Evolutionary conservation across 208 protist genomes (phyloP).

Genomic region (Trypanosoma boissoni): DNA sequence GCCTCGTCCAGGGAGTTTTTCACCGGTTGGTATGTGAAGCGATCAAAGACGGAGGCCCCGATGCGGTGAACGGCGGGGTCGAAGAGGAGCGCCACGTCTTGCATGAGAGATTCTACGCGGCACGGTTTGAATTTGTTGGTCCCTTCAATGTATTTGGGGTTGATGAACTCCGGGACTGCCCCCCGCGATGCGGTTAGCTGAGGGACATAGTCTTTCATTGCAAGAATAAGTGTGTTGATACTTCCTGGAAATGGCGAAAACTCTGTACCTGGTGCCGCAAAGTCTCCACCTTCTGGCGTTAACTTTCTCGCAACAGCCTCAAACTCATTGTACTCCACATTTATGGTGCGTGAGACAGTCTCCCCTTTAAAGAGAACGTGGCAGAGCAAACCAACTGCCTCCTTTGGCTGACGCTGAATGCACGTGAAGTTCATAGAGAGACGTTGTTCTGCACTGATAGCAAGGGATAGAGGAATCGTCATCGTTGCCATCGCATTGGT

Average conservation of each 20-base stretch:
- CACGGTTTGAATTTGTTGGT: slow-evolving; percentile 71
- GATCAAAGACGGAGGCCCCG: slow-evolving; percentile 67
- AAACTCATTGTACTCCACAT: slow-evolving; percentile 88
- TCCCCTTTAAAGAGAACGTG: slow-evolving; percentile 18
- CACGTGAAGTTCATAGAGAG: slow-evolving; percentile 91
- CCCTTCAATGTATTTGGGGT: slow-evolving; percentile 89
- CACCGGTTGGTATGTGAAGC: slow-evolving; percentile 80
- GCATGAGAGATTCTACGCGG: slow-evolving; percentile 90
- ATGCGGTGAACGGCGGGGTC: slow-evolving; percentile 45
- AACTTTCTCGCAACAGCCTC: slow-evolving; percentile 47
- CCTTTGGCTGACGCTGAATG: slow-evolving; percentile 79
- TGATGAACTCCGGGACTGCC: slow-evolving; percentile 93
- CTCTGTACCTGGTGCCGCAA: slow-evolving; percentile 22
- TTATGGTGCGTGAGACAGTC: slow-evolving; percentile 35
- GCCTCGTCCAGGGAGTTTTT: slow-evolving; percentile 81
- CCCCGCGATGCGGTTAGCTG: slow-evolving; percentile 58
- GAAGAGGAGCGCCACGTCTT: slow-evolving; percentile 79
- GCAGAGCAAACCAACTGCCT: slow-evolving; percentile 78
- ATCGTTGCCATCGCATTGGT: slow-evolving; percentile 81
- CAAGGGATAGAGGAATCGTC: slow-evolving; percentile 78
- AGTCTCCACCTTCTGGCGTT: slow-evolving; percentile 46
- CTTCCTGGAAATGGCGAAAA: slow-evolving; percentile 90
- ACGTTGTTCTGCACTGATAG: slow-evolving; percentile 52
- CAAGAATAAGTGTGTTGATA: slow-evolving; percentile 90
- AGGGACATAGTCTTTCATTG: slow-evolving; percentile 55